These are phyloP conservation scores for Dichomitus squalens DNA, from an alignment of 1,284 basidiomycete species.

Conservation along the genomic window DNA sequence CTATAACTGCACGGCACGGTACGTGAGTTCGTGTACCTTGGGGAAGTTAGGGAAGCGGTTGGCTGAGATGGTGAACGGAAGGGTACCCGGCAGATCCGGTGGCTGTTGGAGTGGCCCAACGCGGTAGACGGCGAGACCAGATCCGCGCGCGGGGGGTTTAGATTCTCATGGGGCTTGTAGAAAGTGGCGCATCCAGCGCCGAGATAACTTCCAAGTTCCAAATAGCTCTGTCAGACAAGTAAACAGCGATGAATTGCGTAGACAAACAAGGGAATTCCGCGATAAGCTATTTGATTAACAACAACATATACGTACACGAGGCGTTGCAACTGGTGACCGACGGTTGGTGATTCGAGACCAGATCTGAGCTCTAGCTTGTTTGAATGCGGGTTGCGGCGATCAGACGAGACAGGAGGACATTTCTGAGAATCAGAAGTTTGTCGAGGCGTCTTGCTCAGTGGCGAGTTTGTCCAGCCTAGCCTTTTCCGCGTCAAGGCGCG, in stretches of 20 bases:
- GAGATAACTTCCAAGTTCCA: slow-evolving; percentile 4
- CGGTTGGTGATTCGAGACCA: slow-evolving; percentile 5
- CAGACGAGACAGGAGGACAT: slow-evolving; percentile 7
- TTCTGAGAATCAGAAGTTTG: slow-evolving; percentile 7
- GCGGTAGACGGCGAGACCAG: slow-evolving; percentile 13
- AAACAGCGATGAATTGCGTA: not conserved
- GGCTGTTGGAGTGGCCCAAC: slow-evolving; percentile 11
- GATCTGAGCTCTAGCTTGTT: slow-evolving; percentile 15
- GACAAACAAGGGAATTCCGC: not conserved
- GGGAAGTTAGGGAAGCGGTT: not conserved
- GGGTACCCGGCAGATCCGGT: slow-evolving; percentile 15
- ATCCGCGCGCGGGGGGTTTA: not conserved
- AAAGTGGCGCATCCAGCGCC: not conserved
- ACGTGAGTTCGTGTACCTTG: slow-evolving; percentile 4
- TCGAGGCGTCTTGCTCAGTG: slow-evolving; percentile 14
- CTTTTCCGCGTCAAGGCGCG: slow-evolving; percentile 39
- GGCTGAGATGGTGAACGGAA: not conserved
- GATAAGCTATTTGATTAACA: not conserved
- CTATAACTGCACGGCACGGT: no score
- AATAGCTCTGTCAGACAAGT: slow-evolving; percentile 18
- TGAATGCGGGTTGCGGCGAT: slow-evolving; percentile 5
- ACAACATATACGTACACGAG: not conserved
- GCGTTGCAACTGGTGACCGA: not conserved
- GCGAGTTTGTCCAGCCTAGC: slow-evolving; percentile 28
- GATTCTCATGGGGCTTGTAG: slow-evolving; percentile 4